Evolutionary conservation across 257 asterid genomes (phyloP).

Genomic region (Gentiana straminea): DNA sequence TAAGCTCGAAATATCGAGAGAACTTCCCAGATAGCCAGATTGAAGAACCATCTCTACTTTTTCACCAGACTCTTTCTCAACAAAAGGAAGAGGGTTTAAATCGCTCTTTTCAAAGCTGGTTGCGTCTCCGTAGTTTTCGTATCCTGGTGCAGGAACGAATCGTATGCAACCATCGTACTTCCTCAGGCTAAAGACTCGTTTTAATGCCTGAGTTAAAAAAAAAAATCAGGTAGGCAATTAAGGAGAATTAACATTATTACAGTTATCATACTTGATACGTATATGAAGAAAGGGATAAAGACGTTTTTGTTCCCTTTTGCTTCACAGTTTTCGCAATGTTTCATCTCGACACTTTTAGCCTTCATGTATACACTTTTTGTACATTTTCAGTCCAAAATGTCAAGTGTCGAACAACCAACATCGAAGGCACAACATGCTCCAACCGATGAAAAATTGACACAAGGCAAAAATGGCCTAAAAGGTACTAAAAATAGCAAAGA

Average conservation of each 20-base stretch:
- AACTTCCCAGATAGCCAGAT: conserved; percentile 59
- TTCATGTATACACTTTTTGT: too few species aligned
- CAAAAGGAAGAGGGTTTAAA: conserved; percentile 20
- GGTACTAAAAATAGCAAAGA: not conserved
- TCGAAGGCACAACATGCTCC: too few species aligned
- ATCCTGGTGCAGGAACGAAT: conserved; percentile 73
- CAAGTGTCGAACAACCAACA: too few species aligned
- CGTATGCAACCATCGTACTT: conserved; percentile 62
- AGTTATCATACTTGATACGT: too few species aligned
- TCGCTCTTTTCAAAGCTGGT: conserved; percentile 27
- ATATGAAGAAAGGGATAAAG: too few species aligned
- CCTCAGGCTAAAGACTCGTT: conserved; percentile 62
- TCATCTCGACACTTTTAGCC: too few species aligned
- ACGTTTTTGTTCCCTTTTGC: too few species aligned
- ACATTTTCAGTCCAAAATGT: too few species aligned
- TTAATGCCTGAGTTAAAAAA: conserved; percentile 48
- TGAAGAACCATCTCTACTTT: conserved; percentile 12
- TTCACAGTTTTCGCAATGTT: too few species aligned
- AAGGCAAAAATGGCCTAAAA: too few species aligned
- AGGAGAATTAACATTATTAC: not conserved
- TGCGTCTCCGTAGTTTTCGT: conserved; percentile 49
- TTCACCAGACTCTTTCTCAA: conserved; percentile 16
- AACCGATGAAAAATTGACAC: too few species aligned
- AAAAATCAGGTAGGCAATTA: conserved; percentile 1
- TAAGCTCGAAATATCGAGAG: conserved; percentile 38